Evolutionary conservation across 2,329 filamentous ascomycete species (phyloP).

Genomic region (Calonectria hongkongensis): DNA sequence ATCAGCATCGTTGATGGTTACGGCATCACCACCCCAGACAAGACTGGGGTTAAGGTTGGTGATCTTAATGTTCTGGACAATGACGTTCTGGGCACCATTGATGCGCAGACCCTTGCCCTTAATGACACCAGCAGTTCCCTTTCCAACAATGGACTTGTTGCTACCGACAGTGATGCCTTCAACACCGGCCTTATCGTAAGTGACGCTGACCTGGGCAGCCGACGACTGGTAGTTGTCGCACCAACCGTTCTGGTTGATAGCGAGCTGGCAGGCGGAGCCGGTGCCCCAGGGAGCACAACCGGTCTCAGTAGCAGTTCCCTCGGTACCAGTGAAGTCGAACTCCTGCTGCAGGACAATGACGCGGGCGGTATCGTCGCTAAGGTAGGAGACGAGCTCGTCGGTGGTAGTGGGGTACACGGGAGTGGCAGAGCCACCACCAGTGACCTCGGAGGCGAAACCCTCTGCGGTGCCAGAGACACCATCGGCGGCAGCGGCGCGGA

Average conservation of each 20-base stretch:
- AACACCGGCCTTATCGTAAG: constrained; percentile 71
- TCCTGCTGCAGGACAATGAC: constrained; percentile 76
- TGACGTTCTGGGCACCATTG: constrained; percentile 71
- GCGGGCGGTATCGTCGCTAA: constrained; percentile 71
- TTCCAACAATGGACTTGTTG: constrained; percentile 75
- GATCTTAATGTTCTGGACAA: constrained; percentile 76
- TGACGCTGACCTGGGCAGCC: constrained; percentile 67
- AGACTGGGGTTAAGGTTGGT: constrained; percentile 74
- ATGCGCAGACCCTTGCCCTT: constrained; percentile 75
- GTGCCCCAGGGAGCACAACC: constrained; percentile 77
- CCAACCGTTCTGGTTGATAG: constrained; percentile 76
- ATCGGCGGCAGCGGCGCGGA: constrained; percentile 64
- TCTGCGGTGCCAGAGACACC: constrained; percentile 63
- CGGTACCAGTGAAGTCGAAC: constrained; percentile 73
- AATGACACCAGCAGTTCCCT: constrained; percentile 72
- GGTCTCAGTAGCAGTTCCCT: constrained; percentile 70
- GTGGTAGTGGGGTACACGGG: constrained; percentile 72
- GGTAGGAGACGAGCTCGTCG: constrained; percentile 75
- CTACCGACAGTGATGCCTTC: constrained; percentile 71
- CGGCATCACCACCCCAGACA: constrained; percentile 77
- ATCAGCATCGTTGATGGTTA: constrained; percentile 69
- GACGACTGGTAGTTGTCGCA: constrained; percentile 75
- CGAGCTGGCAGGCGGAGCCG: constrained; percentile 71
- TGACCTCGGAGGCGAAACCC: constrained; percentile 71
- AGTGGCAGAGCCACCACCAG: constrained; percentile 74